A percentile compares a stretch with the other conserved stretches of the same genome.
phyloP scores from a whole-genome alignment of 2,329 filamentous ascomycete genomes.

The Talaromyces sp. region DNA sequence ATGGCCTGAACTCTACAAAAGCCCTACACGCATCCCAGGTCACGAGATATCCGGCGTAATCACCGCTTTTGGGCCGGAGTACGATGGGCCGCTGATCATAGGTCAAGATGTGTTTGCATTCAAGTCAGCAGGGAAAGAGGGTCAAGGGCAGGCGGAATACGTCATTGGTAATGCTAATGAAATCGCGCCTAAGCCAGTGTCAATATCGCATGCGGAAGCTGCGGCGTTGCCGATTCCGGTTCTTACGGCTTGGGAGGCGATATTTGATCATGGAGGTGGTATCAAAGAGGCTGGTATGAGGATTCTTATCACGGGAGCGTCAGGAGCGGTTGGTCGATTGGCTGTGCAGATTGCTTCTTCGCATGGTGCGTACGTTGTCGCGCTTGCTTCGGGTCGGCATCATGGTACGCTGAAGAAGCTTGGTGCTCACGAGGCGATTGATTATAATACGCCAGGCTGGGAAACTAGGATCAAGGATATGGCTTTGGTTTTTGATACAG shows the following conservation, averaged over 20 bases:
- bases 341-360: background rate
- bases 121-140: background rate
- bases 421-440: background rate
- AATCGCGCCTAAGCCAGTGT: background rate
- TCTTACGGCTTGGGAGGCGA: conserved; percentile 8
- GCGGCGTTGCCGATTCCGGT: conserved; percentile 4
- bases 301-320: background rate
- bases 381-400: background rate
- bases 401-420: background rate
- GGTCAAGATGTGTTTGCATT: background rate
- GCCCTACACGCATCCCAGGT: background rate
- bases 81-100: background rate
- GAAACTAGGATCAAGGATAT: conserved; percentile 14
- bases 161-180: background rate
- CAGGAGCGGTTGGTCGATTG: background rate
- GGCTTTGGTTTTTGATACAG: conserved; percentile 33
- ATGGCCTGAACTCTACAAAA: background rate
- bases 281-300: background rate
- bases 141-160: conserved; percentile 1
- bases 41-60: conserved; percentile 9
- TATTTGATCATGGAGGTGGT: background rate
- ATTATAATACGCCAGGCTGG: conserved; percentile 1
- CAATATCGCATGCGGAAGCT: background rate
- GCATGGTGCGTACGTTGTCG: background rate
- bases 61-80: background rate